phyloP scores from a whole-genome alignment of 768 basidiomycete species.

The Lactifluus rugatus region DNA sequence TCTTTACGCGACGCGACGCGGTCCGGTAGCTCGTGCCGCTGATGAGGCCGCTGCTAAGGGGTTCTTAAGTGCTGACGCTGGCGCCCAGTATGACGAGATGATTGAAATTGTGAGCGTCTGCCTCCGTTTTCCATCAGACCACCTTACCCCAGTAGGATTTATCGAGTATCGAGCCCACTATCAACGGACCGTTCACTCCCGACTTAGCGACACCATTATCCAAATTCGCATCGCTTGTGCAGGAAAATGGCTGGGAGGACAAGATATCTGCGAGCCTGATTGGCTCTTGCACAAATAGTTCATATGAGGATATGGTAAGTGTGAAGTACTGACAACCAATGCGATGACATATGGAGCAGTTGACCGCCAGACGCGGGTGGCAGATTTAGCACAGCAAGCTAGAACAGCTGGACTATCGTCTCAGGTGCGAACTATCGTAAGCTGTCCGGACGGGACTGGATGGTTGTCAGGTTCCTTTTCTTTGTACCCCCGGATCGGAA shows the following conservation, averaged over 20 bases:
- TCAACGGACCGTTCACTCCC: slow-evolving; percentile 97
- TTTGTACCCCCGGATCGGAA: slow-evolving; percentile 87
- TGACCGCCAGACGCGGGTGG: slow-evolving; percentile 69
- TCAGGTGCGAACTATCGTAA: slow-evolving; percentile 35
- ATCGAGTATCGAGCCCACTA: slow-evolving; percentile 79
- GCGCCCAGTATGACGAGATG: slow-evolving; percentile 88
- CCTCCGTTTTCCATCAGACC: neutral
- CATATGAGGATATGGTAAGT: slow-evolving; percentile 87
- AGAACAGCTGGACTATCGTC: slow-evolving; percentile 70
- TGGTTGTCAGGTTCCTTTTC: slow-evolving; percentile 60
- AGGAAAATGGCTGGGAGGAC: slow-evolving; percentile 88
- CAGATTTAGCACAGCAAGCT: slow-evolving; percentile 85
- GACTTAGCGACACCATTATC: slow-evolving; percentile 93
- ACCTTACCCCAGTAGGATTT: slow-evolving; percentile 48
- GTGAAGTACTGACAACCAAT: neutral
- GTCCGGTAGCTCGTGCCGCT: slow-evolving; percentile 76
- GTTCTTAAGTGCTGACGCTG: slow-evolving; percentile 75
- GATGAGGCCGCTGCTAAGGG: slow-evolving; percentile 71
- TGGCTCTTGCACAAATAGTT: slow-evolving; percentile 99
- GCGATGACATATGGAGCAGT: slow-evolving; percentile 1
- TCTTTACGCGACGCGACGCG: slow-evolving; percentile 81
- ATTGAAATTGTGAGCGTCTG: slow-evolving; percentile 69
- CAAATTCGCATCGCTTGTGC: slow-evolving; percentile 69
- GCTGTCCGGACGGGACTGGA: neutral
- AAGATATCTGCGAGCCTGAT: slow-evolving; percentile 86